Base-by-base conservation (phyloP, 1,284 basidiomycete genomes). In the Cryptococcus sp. region DNA sequence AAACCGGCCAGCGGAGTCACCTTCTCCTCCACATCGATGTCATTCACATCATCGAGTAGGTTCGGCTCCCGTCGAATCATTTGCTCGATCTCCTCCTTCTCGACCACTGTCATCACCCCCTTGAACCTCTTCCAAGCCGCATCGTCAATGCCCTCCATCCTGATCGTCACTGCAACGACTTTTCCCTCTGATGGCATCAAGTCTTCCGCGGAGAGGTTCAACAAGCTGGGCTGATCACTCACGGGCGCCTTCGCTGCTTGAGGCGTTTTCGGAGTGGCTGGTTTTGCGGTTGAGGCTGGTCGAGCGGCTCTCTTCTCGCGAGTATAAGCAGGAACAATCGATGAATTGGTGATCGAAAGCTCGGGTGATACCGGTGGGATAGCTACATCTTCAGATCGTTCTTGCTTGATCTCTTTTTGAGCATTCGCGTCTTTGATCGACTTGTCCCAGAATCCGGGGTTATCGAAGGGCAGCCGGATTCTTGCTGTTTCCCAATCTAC, bases 131-230 rank as follows among this genome's bases (percentile, higher is more conserved):
- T 26, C 75, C 75, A 76, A 0, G 62, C 54, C 0, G 51, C 46
- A 52, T 76, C 73, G 10, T 65, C 57, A 5, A 76, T 50, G 6
- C 61, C 71, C 2, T 49, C 52, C 8, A 76, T 55, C 11, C 71
- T 59, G 38, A 76, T 70, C 0, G 75, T 74, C 34, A 73, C 55
- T 4, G 72, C 67, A 37, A 68, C 64, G 2, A 75, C 55, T 8
- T 52, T 17, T 1, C 68, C 69, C 4, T 65, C 59, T 1, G 44
- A 13, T 2, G 72, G 69, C 8, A 73, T 43, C 50, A 70, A 70
- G n/a, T 62, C 55, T 45, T 69, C 63, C 0, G 68, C 56, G 1
- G 61, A 70, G 1, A 76, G 65, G 57, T 76, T 76, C 29, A 75
- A 64, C 29, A 75, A 44, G 26, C 39, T 49, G 15, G 37, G 47